Conservation (phyloP, 202 grass and related monocot genomes). For the Saccharum hybrid region DNA sequence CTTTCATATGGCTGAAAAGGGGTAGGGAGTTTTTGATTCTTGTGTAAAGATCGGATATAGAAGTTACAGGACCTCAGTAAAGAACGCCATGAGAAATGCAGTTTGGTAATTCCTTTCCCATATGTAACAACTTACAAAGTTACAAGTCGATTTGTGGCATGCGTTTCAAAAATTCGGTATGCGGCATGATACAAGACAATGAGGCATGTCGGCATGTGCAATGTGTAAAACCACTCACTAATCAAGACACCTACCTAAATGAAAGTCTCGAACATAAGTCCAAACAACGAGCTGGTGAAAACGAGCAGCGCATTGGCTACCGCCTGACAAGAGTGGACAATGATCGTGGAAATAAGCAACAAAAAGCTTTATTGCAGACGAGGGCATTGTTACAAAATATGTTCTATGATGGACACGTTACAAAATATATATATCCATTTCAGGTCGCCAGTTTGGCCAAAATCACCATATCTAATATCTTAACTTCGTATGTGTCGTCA, state of each 20-base stretch:
- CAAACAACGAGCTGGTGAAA: no score
- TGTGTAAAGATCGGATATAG: slow-evolving; percentile 47
- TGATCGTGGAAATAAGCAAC: neutral
- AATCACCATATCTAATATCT: slow-evolving; percentile 96
- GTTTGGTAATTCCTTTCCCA: neutral
- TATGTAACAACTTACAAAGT: neutral
- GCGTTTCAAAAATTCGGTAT: neutral
- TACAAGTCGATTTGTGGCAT: neutral
- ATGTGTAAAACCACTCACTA: no score
- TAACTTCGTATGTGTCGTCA: slow-evolving; percentile 91
- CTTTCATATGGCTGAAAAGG: neutral
- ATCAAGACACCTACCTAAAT: no score
- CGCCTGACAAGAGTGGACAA: neutral
- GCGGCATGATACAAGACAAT: no score
- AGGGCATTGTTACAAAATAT: slow-evolving; percentile 39
- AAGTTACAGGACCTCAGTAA: slow-evolving; percentile 21
- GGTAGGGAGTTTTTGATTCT: neutral
- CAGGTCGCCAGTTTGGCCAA: slow-evolving; percentile 79
- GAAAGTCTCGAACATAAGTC: no score
- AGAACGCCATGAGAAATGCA: neutral
- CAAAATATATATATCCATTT: slow-evolving; percentile 60
- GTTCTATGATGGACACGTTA: slow-evolving; percentile 43
- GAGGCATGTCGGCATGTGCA: no score
- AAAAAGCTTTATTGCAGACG: slow-evolving; percentile 45
- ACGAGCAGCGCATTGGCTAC: neutral